A percentile compares a stretch with the other conserved stretches of the same genome.
phyloP scores from a whole-genome alignment of 805 yeast genomes.

The Pichia ethanolica region DNA sequence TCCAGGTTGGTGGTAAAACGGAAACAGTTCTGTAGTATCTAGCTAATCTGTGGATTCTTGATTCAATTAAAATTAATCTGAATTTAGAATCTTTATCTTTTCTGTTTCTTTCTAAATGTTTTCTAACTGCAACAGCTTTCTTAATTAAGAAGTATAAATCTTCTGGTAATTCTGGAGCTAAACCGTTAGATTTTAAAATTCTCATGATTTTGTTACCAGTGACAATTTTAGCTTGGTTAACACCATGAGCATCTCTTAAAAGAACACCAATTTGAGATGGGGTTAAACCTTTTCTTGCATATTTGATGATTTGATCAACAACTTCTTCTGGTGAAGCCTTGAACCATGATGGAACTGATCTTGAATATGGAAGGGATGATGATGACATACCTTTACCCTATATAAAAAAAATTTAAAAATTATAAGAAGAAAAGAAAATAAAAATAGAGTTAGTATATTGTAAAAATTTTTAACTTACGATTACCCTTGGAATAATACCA shows the following conservation, averaged over 20 bases:
- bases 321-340: constrained; percentile 91
- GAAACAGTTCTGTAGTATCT: constrained; percentile 99
- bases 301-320: constrained; percentile 97
- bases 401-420: constrained; percentile 4
- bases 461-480: constrained; percentile 15
- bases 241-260: constrained; percentile 99
- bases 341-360: constrained; percentile 99
- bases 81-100: constrained; percentile 99
- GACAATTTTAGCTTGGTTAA: constrained; percentile 92
- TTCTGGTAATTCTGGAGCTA: constrained; percentile 99
- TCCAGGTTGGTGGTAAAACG: constrained; percentile 99
- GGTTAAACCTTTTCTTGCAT: constrained; percentile 99
- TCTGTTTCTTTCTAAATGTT: constrained; percentile 99
- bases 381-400: constrained; percentile 99
- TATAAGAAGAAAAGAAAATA: not conserved
- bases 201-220: constrained; percentile 99
- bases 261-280: constrained; percentile 99
- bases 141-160: constrained; percentile 97
- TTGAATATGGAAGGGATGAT: constrained; percentile 98
- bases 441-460: constrained; percentile 27
- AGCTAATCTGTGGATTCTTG: constrained; percentile 99
- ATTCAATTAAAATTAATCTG: constrained; percentile 99
- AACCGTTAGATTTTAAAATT: constrained; percentile 98
- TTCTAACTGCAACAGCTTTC: constrained; percentile 99
- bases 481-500: constrained; percentile 23